phyloP scores from a whole-genome alignment of 192 early-diverging fungal species.

The Chytriomyces hyalinus region DNA sequence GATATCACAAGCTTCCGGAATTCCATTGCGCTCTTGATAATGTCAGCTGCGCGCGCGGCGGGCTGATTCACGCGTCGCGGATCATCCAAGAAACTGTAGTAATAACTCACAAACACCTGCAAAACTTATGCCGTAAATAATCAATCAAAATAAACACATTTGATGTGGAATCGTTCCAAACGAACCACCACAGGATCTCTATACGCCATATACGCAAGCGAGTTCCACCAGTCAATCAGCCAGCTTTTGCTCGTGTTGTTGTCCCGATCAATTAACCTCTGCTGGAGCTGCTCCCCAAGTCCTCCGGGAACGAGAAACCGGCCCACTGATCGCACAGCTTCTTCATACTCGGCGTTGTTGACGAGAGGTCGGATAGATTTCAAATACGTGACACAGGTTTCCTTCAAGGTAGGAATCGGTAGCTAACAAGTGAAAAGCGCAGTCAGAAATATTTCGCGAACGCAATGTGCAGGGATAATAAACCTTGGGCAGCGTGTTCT shows the following conservation, averaged over 20 bases:
- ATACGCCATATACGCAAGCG: slow-evolving; percentile 75
- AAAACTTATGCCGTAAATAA: background rate
- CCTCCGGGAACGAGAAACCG: slow-evolving; percentile 81
- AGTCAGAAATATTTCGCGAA: background rate
- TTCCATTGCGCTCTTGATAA: slow-evolving; percentile 83
- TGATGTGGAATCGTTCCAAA: slow-evolving; percentile 76
- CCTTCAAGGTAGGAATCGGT: slow-evolving; percentile 82
- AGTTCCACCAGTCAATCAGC: slow-evolving; percentile 98
- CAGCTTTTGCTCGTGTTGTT: slow-evolving; percentile 80
- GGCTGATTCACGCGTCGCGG: slow-evolving; percentile 70
- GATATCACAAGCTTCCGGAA: slow-evolving; percentile 81
- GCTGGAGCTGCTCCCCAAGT: slow-evolving; percentile 79
- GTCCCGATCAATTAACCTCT: slow-evolving; percentile 76
- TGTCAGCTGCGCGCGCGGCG: slow-evolving; percentile 83
- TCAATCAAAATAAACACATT: background rate
- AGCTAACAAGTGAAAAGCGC: slow-evolving; percentile 51
- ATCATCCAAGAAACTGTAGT: slow-evolving; percentile 82
- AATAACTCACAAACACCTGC: background rate
- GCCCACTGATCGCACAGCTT: slow-evolving; percentile 65
- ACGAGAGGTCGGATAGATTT: slow-evolving; percentile 76
- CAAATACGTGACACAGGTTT: slow-evolving; percentile 82
- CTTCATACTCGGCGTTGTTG: slow-evolving; percentile 66
- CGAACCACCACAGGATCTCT: slow-evolving; percentile 93
- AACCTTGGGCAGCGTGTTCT: slow-evolving; percentile 3
- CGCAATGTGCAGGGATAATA: background rate